Percentiles rank a stretch among this genome's conserved stretches.
These are phyloP conservation scores for Candida germanica DNA, from an alignment of 805 yeast genomes.

Conservation along the genomic window DNA sequence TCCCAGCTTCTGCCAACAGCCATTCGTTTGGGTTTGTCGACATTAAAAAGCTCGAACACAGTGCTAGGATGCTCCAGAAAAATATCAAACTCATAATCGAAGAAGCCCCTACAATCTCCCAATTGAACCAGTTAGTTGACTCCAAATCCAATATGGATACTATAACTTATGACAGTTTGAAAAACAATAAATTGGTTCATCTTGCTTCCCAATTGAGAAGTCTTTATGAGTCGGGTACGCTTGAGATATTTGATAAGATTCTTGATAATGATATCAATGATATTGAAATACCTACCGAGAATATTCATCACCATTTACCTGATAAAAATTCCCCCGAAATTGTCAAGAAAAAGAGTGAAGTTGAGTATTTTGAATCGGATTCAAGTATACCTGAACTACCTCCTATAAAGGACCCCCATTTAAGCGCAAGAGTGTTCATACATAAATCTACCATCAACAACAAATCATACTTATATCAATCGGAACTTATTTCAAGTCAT, in stretches of 20 bases:
- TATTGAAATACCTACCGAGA: neutral
- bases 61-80: conserved; percentile 45
- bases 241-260: conserved; percentile 47
- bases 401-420: conserved; percentile 51
- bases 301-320: neutral
- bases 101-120: conserved; percentile 53
- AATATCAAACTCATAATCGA: conserved; percentile 48
- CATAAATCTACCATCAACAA: conserved; percentile 73
- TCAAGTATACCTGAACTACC: conserved; percentile 47
- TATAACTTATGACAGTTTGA: conserved; percentile 48
- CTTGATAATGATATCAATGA: conserved; percentile 9
- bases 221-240: conserved; percentile 44
- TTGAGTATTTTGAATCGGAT: neutral
- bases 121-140: conserved; percentile 33
- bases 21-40: conserved; percentile 32
- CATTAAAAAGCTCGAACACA: conserved; percentile 37
- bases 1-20: neutral
- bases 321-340: conserved; percentile 1
- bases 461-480: conserved; percentile 51
- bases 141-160: conserved; percentile 33
- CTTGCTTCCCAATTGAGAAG: conserved; percentile 61
- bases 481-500: conserved; percentile 59
- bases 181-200: conserved; percentile 52
- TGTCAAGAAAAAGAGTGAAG: neutral
- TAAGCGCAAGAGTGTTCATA: conserved; percentile 70